Conservation (phyloP, 768 basidiomycete species). For the Lentinula edodes region DNA sequence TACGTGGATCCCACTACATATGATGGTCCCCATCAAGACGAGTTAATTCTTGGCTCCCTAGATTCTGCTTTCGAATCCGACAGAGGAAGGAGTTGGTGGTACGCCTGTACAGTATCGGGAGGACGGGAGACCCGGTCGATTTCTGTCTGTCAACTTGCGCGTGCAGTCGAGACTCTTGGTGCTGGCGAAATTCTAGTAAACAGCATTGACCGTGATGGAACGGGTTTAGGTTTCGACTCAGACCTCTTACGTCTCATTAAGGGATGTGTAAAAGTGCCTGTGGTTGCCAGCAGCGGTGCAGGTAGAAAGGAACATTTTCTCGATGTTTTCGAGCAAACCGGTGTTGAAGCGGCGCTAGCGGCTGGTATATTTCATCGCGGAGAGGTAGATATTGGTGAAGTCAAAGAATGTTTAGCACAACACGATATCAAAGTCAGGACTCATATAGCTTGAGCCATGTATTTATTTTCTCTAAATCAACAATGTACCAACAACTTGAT, state of each 20-base stretch:
- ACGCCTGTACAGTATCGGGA: conserved; percentile 95
- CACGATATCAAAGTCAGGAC: conserved; percentile 46
- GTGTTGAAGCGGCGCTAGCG: conserved; percentile 87
- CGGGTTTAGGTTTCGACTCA: conserved; percentile 86
- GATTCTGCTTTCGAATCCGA: conserved; percentile 45
- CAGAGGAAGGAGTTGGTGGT: conserved; percentile 89
- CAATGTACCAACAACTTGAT: background rate
- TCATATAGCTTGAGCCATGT: background rate
- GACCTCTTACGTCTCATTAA: conserved; percentile 77
- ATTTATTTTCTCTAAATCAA: background rate
- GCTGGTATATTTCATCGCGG: conserved; percentile 95
- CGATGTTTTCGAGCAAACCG: conserved; percentile 76
- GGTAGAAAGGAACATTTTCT: conserved; percentile 79
- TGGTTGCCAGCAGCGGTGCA: conserved; percentile 93
- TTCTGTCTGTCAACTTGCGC: conserved; percentile 87
- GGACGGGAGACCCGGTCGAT: conserved; percentile 80
- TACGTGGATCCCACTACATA: conserved; percentile 69
- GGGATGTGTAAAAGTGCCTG: conserved; percentile 76
- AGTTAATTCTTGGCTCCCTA: conserved; percentile 47
- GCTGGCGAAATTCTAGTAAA: conserved; percentile 95
- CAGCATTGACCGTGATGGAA: conserved; percentile 94
- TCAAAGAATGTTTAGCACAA: conserved; percentile 55
- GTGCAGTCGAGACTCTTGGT: conserved; percentile 85
- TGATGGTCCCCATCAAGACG: conserved; percentile 60
- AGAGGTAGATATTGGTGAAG: conserved; percentile 78